Evolutionary conservation across 805 yeast species (phyloP), one percentile per base, ranked within the genome.

Genomic region (Wickerhamiella brachini): DNA sequence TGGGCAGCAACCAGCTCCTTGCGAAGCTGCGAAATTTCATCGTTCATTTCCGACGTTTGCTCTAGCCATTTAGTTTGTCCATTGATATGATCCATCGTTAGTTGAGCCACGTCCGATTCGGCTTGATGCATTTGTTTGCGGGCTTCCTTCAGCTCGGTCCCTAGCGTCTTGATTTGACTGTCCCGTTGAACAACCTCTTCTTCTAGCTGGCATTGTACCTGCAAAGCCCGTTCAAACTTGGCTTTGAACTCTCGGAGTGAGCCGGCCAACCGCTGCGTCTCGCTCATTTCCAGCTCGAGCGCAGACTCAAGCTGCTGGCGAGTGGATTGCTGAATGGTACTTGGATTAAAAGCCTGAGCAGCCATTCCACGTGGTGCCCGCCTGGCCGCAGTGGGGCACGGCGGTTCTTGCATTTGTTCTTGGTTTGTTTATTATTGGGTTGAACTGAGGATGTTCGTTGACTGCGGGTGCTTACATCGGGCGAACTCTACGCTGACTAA

Each of bases 101-200:
- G 57, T 51, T 63, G 60, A 1, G 66, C 61, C 20, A 62, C 47
- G 26, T 55, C 59, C 20, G 54, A 43, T 44, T 65, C 68, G 22
- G 51, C 54, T 49, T 54, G 56, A 23, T 54, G 60, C 41, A 54
- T 56, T n/a, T 53, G 45, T 26, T 50, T 51, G 42, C 54, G 55
- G 21, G 53, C 22, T 1, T 48, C 53, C 47, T 56, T 56, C 39
- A 58, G 53, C 50, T 62, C 60, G 15, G 38, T 46, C 15, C 53
- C 46, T 23, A 62, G 51, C 15, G 37, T 43, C 24, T 45, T 58
- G 3, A 62, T 54, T 29, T 41, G 44, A 12, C 53, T 52, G 49
- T 61, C 57, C 6, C 57, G 49, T 20, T 57, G 51, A 26, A 53
- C 56, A 18, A 65, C 47, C 41, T 63, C 65, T 44, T 60, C 58